Evolutionary conservation across 2,329 filamentous ascomycete species (phyloP).

Genomic region (Aurifilum marmelostoma): DNA sequence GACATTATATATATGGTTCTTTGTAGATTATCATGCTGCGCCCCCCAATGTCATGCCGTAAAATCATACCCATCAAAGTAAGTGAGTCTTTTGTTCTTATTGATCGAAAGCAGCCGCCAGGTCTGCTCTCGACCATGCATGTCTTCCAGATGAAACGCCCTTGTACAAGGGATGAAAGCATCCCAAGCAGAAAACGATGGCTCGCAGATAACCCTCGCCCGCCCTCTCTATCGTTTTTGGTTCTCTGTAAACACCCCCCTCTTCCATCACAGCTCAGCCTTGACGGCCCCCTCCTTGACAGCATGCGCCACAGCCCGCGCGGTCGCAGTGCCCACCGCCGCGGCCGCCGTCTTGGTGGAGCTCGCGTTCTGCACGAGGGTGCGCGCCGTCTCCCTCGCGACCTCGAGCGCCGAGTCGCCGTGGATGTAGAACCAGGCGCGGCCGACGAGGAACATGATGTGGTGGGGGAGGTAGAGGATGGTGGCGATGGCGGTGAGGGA

Average conservation of each 20-base stretch:
- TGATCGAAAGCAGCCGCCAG: conserved; percentile 1
- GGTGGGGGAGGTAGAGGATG: conserved; percentile 90
- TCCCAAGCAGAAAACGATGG: neutral
- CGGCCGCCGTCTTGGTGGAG: conserved; percentile 8
- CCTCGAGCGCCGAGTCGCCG: conserved; percentile 68
- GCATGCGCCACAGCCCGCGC: conserved; percentile 38
- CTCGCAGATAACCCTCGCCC: neutral
- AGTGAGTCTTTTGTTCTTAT: neutral
- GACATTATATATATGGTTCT: conserved; percentile 25
- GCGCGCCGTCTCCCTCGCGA: conserved; percentile 48
- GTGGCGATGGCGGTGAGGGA: conserved; percentile 84
- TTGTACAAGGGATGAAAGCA: neutral
- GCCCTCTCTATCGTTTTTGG: neutral
- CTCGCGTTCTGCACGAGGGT: conserved; percentile 36
- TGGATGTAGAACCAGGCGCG: conserved; percentile 95
- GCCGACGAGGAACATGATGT: conserved; percentile 78
- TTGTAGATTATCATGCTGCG: conserved; percentile 5
- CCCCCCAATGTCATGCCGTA: conserved; percentile 17
- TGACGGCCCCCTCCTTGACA: conserved; percentile 34
- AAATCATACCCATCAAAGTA: neutral
- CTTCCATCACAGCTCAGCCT: conserved; percentile 42
- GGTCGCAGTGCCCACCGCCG: conserved; percentile 38
- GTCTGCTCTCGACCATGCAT: neutral
- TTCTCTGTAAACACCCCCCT: neutral
- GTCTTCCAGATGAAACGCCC: neutral